Percentiles rank a stretch among this genome's conserved stretches.
phyloP scores from a whole-genome alignment of 345 rosid genomes.

The Cardamine occulta region DNA sequence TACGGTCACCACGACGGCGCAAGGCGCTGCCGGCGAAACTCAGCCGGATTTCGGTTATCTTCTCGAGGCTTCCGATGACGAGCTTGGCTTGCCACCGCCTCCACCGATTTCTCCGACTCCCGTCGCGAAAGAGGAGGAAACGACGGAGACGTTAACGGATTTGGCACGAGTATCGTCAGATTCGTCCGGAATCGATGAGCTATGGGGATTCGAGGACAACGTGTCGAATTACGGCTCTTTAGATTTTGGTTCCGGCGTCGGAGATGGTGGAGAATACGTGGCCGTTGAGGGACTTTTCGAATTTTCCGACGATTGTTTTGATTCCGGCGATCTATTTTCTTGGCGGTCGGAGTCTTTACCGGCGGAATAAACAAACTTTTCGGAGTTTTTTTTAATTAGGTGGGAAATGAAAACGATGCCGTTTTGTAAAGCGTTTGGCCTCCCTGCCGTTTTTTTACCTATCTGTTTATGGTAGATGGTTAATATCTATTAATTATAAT shows the following conservation, averaged over 20 bases:
- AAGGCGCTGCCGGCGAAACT: constrained; percentile 36
- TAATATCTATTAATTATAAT: constrained; percentile 26
- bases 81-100: constrained; percentile 79
- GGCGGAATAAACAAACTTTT: constrained; percentile 44
- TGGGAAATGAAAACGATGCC: constrained; percentile 36
- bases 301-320: constrained; percentile 46
- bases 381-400: constrained; percentile 28
- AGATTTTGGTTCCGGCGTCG: constrained; percentile 48
- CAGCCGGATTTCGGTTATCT: constrained; percentile 76
- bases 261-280: constrained; percentile 52
- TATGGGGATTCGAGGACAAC: constrained; percentile 52
- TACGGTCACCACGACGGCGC: constrained; percentile 34
- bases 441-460: constrained; percentile 23
- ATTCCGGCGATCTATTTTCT: constrained; percentile 50
- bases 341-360: constrained; percentile 69
- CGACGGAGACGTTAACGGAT: constrained; percentile 38
- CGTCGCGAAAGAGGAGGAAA: constrained; percentile 39
- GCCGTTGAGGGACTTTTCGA: constrained; percentile 70
- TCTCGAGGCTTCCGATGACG: constrained; percentile 84
- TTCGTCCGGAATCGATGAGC: constrained; percentile 42
- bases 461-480: constrained; percentile 34
- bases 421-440: constrained; percentile 44
- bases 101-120: constrained; percentile 39
- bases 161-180: constrained; percentile 45
- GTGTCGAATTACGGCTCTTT: constrained; percentile 53